phyloP scores from a whole-genome alignment of 2,329 filamentous ascomycete species.

The Paraconiothyrium sp. region DNA sequence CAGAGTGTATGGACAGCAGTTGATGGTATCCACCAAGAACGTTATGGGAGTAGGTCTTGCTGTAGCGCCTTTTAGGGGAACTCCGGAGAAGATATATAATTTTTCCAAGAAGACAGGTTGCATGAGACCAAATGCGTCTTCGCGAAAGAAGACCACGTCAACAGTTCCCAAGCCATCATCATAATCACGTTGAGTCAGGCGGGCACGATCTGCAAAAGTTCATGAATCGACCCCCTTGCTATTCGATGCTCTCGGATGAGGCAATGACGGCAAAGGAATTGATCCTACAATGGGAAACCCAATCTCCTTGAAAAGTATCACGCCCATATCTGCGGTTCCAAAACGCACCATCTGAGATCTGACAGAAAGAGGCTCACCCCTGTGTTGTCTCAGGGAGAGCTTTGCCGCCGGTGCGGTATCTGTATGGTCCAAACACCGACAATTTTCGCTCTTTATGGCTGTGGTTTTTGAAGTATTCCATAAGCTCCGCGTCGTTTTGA shows the following conservation, averaged over 20 bases:
- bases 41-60: conserved; percentile 14
- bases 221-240: conserved; percentile 1
- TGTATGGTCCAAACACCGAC: conserved; percentile 14
- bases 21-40: conserved; percentile 8
- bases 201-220: conserved; percentile 10
- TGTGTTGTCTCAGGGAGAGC: conserved; percentile 13
- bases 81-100: conserved; percentile 11
- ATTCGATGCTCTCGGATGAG: background rate
- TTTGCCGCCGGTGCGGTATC: conserved; percentile 12
- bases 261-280: conserved; percentile 12
- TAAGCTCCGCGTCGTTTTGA: conserved; percentile 11
- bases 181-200: conserved; percentile 13
- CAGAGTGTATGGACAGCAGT: conserved; percentile 14
- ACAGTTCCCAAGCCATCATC: conserved; percentile 13
- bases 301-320: conserved; percentile 13
- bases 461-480: conserved; percentile 14
- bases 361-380: conserved; percentile 15
- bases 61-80: conserved; percentile 10
- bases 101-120: conserved; percentile 15
- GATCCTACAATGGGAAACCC: conserved; percentile 9
- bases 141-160: conserved; percentile 12
- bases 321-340: conserved; percentile 13
- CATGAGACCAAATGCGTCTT: conserved; percentile 10
- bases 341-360: conserved; percentile 10
- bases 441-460: conserved; percentile 14